These are phyloP conservation scores for Zymoseptoria brevis DNA, from an alignment of 2,329 filamentous ascomycete genomes.

Conservation along the genomic window DNA sequence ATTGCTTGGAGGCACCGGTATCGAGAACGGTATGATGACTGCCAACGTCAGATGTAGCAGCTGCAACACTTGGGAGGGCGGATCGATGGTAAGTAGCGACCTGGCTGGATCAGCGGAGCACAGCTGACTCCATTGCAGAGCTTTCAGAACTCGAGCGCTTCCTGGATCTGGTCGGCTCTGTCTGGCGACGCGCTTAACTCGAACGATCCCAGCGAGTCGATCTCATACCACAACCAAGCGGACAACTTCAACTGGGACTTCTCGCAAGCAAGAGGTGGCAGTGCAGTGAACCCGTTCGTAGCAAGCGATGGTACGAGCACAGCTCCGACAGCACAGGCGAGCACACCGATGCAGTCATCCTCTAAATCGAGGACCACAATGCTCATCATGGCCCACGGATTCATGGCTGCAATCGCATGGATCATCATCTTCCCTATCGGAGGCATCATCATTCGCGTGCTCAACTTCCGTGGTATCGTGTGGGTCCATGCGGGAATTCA, in stretches of 20 bases:
- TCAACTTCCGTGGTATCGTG: slow-evolving; percentile 36
- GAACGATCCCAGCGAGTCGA: slow-evolving; percentile 35
- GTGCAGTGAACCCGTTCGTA: slow-evolving; percentile 37
- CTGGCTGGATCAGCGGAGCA: too few relatives aligned
- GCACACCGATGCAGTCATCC: slow-evolving; percentile 3
- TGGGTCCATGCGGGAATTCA: slow-evolving; percentile 44
- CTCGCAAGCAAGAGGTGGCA: slow-evolving; percentile 43
- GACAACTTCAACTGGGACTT: slow-evolving; percentile 41
- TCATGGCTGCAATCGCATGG: slow-evolving; percentile 38
- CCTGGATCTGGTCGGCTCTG: slow-evolving; percentile 46
- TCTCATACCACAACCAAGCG: slow-evolving; percentile 39
- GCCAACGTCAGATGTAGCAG: slow-evolving; percentile 50
- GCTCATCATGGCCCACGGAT: slow-evolving; percentile 37
- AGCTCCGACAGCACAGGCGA: slow-evolving; percentile 1
- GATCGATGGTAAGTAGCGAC: slow-evolving; percentile 32
- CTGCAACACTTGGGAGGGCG: slow-evolving; percentile 46
- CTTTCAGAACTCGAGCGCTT: slow-evolving; percentile 35
- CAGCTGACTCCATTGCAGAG: slow-evolving; percentile 18
- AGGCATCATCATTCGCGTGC: slow-evolving; percentile 38
- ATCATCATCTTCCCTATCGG: slow-evolving; percentile 40
- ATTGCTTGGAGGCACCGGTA: slow-evolving; percentile 47
- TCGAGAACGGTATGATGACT: slow-evolving; percentile 44
- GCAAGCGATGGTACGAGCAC: not conserved
- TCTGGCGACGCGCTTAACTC: slow-evolving; percentile 43
- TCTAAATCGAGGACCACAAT: not conserved